Percentiles rank a stretch among this genome's conserved stretches.
Evolutionary conservation across 169 alveolate species (phyloP).

Genomic region (Besnoitia besnoiti): DNA sequence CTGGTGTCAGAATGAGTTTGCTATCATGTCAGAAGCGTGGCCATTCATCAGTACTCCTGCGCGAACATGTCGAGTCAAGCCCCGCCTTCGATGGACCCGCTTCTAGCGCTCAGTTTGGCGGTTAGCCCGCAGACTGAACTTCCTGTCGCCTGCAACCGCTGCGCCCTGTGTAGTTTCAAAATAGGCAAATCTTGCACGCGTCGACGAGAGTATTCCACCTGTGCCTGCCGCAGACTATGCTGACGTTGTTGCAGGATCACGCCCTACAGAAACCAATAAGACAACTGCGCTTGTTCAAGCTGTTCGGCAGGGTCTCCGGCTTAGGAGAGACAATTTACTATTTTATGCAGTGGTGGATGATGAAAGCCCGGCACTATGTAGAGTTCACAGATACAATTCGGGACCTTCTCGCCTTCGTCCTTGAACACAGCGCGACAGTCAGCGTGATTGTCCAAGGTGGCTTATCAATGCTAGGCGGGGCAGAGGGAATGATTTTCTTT

Average conservation of each 20-base stretch:
- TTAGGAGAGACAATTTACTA: neutral
- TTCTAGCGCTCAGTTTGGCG: no score
- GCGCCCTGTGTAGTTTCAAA: no score
- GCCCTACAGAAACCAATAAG: neutral
- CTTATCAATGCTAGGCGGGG: neutral
- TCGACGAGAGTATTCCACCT: no score
- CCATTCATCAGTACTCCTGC: no score
- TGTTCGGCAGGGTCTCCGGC: slow-evolving; percentile 9
- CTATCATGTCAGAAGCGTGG: no score
- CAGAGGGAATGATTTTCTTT: neutral
- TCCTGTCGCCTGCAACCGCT: no score
- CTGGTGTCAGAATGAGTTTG: no score
- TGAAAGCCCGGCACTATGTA: neutral
- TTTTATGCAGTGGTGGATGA: slow-evolving; percentile 11
- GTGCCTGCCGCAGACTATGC: no score
- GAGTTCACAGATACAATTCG: slow-evolving; percentile 3
- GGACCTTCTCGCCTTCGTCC: neutral
- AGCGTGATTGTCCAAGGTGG: neutral
- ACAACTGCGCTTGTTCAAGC: slow-evolving; percentile 30
- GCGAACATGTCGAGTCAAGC: no score
- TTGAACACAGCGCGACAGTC: neutral
- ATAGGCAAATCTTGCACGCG: no score
- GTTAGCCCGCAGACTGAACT: no score
- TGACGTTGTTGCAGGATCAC: slow-evolving; percentile 1
- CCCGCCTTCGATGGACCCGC: no score